A percentile compares a stretch with the other conserved stretches of the same genome.
Evolutionary conservation across 2,329 filamentous ascomycete genomes (phyloP).

Genomic region (Venturia nashicola): DNA sequence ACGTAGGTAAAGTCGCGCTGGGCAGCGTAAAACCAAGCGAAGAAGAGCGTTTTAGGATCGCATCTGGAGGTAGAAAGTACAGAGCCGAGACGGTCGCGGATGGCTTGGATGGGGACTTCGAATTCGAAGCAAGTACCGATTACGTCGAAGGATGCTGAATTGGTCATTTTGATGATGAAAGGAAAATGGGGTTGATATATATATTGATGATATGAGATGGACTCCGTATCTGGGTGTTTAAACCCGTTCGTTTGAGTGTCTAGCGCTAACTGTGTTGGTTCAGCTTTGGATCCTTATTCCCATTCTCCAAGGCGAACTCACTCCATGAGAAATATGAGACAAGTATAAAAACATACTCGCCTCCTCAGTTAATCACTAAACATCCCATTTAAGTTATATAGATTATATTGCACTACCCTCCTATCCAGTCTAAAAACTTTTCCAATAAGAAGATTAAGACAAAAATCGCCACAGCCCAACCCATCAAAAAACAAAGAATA

Average conservation of each 20-base stretch:
- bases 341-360: too few relatives aligned
- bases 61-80: neutral
- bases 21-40: neutral
- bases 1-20: neutral
- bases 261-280: neutral
- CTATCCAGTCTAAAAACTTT: too few relatives aligned
- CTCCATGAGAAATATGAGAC: too few relatives aligned
- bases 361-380: too few relatives aligned
- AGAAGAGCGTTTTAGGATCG: neutral
- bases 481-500: too few relatives aligned
- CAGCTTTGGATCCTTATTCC: neutral
- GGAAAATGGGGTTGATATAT: neutral
- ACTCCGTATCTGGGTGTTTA: neutral
- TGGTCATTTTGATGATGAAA: neutral
- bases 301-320: too few relatives aligned
- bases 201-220: constrained; percentile 14
- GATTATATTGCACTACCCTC: too few relatives aligned
- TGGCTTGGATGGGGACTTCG: neutral
- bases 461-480: too few relatives aligned
- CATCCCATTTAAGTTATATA: too few relatives aligned
- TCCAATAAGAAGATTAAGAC: too few relatives aligned
- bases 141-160: neutral
- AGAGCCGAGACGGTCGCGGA: neutral
- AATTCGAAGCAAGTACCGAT: neutral
- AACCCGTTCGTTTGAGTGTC: neutral